Conservation (phyloP, 495 filamentous ascomycete species). For the Sordaria brevicollis region DNA sequence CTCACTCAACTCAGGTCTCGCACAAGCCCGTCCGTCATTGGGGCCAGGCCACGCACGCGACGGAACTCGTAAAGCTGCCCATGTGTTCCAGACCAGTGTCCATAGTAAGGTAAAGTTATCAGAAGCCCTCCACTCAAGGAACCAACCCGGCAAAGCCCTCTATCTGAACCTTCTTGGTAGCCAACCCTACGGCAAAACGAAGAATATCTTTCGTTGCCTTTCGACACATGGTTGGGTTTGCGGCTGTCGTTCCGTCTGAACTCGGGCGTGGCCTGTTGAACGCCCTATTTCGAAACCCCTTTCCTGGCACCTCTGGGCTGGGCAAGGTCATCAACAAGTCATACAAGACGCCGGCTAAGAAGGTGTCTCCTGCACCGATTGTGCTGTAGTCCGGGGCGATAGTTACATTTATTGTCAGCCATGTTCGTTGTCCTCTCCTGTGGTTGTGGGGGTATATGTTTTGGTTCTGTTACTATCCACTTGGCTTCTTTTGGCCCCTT, state of each 20-base stretch:
- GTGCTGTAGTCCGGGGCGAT: constrained; percentile 32
- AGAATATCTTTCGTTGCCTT: constrained; percentile 29
- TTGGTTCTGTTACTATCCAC: neutral
- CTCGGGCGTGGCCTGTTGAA: too few species aligned
- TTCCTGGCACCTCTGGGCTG: neutral
- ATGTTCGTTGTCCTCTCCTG: neutral
- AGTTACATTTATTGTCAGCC: constrained; percentile 4
- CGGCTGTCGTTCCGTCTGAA: neutral
- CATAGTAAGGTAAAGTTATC: too few species aligned
- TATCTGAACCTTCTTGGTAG: constrained; percentile 55
- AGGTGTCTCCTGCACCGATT: constrained; percentile 66
- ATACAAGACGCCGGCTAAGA: constrained; percentile 62
- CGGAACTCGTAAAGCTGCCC: too few species aligned
- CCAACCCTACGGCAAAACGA: constrained; percentile 53
- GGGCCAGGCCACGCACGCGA: too few species aligned
- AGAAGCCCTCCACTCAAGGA: neutral
- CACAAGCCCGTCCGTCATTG: too few species aligned
- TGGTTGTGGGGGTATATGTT: neutral
- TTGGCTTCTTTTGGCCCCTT: neutral
- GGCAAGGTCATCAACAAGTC: constrained; percentile 30
- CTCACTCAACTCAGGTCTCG: too few species aligned
- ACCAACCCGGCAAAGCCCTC: constrained; percentile 54
- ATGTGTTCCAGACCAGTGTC: too few species aligned
- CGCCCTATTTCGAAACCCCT: too few species aligned
- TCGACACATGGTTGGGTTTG: constrained; percentile 7